These are phyloP conservation scores for Podospora pseudoanserina DNA, from an alignment of 495 filamentous ascomycete genomes.

Conservation along the genomic window DNA sequence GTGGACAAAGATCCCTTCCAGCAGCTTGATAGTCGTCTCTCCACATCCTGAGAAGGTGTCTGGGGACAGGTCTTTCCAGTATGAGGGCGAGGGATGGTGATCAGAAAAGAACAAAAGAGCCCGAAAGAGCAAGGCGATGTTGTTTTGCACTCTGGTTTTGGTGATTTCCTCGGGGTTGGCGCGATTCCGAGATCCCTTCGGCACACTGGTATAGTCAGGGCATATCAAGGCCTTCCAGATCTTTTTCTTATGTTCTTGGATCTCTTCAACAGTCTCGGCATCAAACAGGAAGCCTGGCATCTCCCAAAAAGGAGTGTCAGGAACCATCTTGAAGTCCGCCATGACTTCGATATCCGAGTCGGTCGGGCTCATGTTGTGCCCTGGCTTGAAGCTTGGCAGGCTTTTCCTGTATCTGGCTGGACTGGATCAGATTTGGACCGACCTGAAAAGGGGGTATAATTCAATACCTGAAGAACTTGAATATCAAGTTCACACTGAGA, in stretches of 20 bases:
- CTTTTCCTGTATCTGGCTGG: background rate
- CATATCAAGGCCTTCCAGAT: background rate
- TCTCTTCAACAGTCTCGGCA: background rate
- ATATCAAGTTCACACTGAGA: too few species aligned
- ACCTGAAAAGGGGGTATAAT: too few species aligned
- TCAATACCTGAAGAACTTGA: too few species aligned
- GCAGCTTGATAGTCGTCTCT: background rate
- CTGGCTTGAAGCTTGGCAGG: background rate
- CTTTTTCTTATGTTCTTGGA: background rate
- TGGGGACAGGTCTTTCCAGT: background rate
- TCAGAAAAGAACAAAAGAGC: constrained; percentile 10
- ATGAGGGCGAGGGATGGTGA: background rate
- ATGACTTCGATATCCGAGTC: background rate
- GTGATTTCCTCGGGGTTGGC: background rate
- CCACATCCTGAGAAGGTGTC: background rate
- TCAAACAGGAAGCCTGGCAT: background rate
- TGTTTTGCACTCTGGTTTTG: constrained; percentile 2
- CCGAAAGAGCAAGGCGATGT: constrained; percentile 12
- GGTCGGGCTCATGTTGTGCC: background rate
- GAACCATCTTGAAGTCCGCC: background rate
- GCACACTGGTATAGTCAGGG: background rate
- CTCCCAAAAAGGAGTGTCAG: background rate
- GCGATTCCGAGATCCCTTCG: background rate
- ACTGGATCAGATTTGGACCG: too few species aligned
- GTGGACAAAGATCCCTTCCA: background rate